phyloP scores from a whole-genome alignment of 768 basidiomycete genomes.

The Xanthoconium purpureum region DNA sequence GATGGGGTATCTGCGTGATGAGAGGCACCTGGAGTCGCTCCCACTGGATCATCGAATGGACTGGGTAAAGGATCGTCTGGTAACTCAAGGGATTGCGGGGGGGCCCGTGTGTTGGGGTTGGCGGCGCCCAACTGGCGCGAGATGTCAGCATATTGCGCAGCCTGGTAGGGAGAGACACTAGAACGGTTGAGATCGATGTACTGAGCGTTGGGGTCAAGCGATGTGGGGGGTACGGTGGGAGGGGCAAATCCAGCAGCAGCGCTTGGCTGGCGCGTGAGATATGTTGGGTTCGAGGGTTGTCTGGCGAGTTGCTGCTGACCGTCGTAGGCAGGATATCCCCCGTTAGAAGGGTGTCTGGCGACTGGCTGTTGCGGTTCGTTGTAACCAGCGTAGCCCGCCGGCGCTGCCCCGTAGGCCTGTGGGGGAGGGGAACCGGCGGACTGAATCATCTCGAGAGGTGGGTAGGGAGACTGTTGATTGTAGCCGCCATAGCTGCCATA shows the following conservation, averaged over 20 bases:
- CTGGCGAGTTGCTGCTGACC: slow-evolving; percentile 25
- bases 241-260: slow-evolving; percentile 13
- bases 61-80: slow-evolving; percentile 25
- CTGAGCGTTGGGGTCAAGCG: slow-evolving; percentile 33
- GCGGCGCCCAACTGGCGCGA: slow-evolving; percentile 48
- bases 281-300: slow-evolving; percentile 24
- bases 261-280: slow-evolving; percentile 21
- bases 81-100: slow-evolving; percentile 15
- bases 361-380: slow-evolving; percentile 27
- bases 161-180: slow-evolving; percentile 74
- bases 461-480: slow-evolving; percentile 20
- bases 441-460: slow-evolving; percentile 17
- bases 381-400: slow-evolving; percentile 24
- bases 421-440: slow-evolving; percentile 10
- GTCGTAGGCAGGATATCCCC: slow-evolving; percentile 24
- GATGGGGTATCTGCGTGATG: slow-evolving; percentile 23
- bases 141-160: slow-evolving; percentile 71
- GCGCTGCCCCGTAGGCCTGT: slow-evolving; percentile 22
- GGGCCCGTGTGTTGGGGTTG: slow-evolving; percentile 21
- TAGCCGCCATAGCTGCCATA: slow-evolving; percentile 27
- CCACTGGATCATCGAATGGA: slow-evolving; percentile 27
- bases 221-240: slow-evolving; percentile 1
- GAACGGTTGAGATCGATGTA: slow-evolving; percentile 66
- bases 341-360: slow-evolving; percentile 15
- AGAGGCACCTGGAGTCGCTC: slow-evolving; percentile 24